Conservation (phyloP, 2,329 filamentous ascomycete genomes). For the Cordyceps pruinosa region DNA sequence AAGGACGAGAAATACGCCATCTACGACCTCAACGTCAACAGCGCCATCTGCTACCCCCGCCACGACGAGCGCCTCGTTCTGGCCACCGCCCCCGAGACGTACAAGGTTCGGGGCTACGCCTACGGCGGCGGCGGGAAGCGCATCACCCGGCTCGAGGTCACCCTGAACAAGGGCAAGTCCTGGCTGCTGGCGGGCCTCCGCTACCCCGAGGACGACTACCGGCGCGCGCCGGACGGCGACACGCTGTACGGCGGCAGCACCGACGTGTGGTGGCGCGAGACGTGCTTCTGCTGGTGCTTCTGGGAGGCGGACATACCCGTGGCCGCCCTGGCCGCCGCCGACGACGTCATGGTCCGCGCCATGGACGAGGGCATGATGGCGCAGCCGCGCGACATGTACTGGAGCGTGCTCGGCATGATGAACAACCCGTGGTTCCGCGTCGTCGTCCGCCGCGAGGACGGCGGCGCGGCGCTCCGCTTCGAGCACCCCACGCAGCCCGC, state of each 20-base stretch:
- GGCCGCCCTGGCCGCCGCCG: conserved; percentile 52
- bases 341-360: conserved; percentile 71
- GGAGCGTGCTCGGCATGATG: conserved; percentile 95
- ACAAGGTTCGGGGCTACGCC: conserved; percentile 72
- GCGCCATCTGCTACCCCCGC: conserved; percentile 70
- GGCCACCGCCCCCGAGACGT: conserved; percentile 37
- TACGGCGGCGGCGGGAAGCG: conserved; percentile 83
- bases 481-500: conserved; percentile 85
- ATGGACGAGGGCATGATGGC: conserved; percentile 89
- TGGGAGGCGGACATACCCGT: conserved; percentile 69
- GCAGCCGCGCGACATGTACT: conserved; percentile 91
- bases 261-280: conserved; percentile 76
- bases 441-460: conserved; percentile 60
- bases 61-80: conserved; percentile 64
- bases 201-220: conserved; percentile 82
- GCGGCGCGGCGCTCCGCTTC: conserved; percentile 53
- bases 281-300: conserved; percentile 86
- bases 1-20: conserved; percentile 86
- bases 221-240: conserved; percentile 50
- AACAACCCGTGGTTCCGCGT: conserved; percentile 93
- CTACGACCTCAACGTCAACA: conserved; percentile 85
- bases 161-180: conserved; percentile 71
- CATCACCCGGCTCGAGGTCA: conserved; percentile 75
- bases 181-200: conserved; percentile 73
- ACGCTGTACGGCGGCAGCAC: conserved; percentile 68